These are phyloP conservation scores for Mycosphaerelloides madeirae DNA, from an alignment of 2,329 filamentous ascomycete genomes.

Conservation along the genomic window DNA sequence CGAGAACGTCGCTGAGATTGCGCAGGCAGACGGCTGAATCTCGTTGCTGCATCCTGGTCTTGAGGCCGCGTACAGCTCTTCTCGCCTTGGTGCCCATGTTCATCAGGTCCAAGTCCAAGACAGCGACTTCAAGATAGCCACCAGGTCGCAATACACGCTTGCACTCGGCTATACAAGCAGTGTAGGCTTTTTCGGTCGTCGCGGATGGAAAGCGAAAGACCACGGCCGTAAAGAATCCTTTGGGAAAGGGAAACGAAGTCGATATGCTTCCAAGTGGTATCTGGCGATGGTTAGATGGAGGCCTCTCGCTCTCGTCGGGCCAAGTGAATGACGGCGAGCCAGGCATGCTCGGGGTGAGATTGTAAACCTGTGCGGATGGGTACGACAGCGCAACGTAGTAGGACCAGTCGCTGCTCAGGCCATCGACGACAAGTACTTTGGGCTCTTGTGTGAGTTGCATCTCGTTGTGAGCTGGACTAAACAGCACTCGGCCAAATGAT, in stretches of 20 bases:
- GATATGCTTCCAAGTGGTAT: constrained; percentile 61
- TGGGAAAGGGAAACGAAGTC: constrained; percentile 68
- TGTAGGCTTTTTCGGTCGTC: constrained; percentile 63
- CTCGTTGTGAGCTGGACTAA: constrained; percentile 72
- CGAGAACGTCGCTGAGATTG: constrained; percentile 51
- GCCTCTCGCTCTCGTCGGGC: constrained; percentile 20
- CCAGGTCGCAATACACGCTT: constrained; percentile 73
- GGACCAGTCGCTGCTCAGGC: constrained; percentile 85
- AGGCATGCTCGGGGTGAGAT: constrained; percentile 47
- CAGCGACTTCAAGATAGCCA: constrained; percentile 72
- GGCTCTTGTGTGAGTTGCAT: constrained; percentile 56
- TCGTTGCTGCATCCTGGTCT: constrained; percentile 62
- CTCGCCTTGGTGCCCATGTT: constrained; percentile 73
- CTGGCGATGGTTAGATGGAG: constrained; percentile 64
- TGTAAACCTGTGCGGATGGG: constrained; percentile 69
- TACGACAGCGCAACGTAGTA: constrained; percentile 81
- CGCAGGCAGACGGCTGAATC: constrained; percentile 58
- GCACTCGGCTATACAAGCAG: constrained; percentile 67
- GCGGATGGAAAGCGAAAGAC: constrained; percentile 73
- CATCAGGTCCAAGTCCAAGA: constrained; percentile 74
- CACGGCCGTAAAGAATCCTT: constrained; percentile 69
- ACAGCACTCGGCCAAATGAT: constrained; percentile 76
- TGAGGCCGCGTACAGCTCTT: constrained; percentile 63
- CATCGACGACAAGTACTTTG: constrained; percentile 72
- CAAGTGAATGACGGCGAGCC: constrained; percentile 13